Evolutionary conservation across 2,329 filamentous ascomycete genomes (phyloP).

Genomic region (Rhynchosporium secalis): DNA sequence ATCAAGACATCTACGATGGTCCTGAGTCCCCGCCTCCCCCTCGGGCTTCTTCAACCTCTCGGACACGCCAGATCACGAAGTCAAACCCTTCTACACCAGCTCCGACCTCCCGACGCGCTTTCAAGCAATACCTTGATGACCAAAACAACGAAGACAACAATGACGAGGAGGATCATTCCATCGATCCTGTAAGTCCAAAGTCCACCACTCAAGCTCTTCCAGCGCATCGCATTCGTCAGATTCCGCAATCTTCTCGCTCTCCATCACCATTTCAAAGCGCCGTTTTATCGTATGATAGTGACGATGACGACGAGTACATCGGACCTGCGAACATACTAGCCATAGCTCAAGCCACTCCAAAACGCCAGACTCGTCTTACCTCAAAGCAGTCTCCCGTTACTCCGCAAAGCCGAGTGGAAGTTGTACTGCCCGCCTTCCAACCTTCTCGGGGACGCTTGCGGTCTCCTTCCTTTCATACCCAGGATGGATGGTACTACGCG

Average conservation of each 20-base stretch:
- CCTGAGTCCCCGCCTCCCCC: background rate
- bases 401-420: background rate
- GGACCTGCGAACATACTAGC: background rate
- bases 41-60: background rate
- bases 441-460: background rate
- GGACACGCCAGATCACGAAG: background rate
- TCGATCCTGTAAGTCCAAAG: background rate
- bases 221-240: background rate
- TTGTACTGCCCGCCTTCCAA: background rate
- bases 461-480: background rate
- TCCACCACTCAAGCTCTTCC: background rate
- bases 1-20: background rate
- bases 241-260: too few species aligned
- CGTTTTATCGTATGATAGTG: background rate
- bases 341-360: background rate
- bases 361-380: background rate
- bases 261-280: background rate
- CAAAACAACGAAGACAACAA: background rate
- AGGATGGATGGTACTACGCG: background rate
- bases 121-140: too few species aligned
- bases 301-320: conserved; percentile 1
- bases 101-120: too few species aligned
- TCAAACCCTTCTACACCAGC: background rate
- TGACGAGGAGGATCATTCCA: background rate
- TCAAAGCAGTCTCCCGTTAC: background rate